These are phyloP conservation scores for Senecio squalidus DNA, from an alignment of 140 eudicot genomes.

Conservation along the genomic window DNA sequence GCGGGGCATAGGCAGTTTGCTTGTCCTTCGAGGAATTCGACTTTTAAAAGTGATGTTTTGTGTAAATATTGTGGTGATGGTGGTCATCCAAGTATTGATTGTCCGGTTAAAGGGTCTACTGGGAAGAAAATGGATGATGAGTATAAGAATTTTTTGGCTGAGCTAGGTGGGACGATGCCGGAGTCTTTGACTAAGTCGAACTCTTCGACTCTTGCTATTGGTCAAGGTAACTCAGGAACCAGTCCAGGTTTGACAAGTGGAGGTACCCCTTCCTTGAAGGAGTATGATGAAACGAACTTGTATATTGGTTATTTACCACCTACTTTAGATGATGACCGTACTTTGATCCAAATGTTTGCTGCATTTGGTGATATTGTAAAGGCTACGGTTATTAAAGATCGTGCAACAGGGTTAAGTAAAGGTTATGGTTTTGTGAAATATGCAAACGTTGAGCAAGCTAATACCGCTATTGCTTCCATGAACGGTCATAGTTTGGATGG, in stretches of 20 bases:
- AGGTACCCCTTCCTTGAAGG: constrained; percentile 41
- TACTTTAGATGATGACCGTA: constrained; percentile 73
- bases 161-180: constrained; percentile 75
- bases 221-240: constrained; percentile 44
- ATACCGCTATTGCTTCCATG: constrained; percentile 68
- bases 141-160: constrained; percentile 73
- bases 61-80: constrained; percentile 93
- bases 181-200: constrained; percentile 38
- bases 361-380: constrained; percentile 78
- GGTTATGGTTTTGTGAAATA: constrained; percentile 87
- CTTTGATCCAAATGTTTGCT: constrained; percentile 51
- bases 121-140: constrained; percentile 96
- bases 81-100: constrained; percentile 86
- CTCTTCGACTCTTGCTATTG: constrained; percentile 38
- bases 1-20: constrained; percentile 81
- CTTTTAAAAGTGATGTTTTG: constrained; percentile 82
- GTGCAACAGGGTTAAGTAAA: constrained; percentile 55
- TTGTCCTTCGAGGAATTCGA: constrained; percentile 59
- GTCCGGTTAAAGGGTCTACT: constrained; percentile 73
- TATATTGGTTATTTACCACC: constrained; percentile 81
- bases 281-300: constrained; percentile 71
- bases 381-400: constrained; percentile 82
- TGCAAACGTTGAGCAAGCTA: constrained; percentile 66
- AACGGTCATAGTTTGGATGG: constrained; percentile 71
- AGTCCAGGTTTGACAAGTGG: constrained; percentile 29